Evolutionary conservation across 192 early-diverging fungal species (phyloP).

Genomic region (Kickxella alabastrina): DNA sequence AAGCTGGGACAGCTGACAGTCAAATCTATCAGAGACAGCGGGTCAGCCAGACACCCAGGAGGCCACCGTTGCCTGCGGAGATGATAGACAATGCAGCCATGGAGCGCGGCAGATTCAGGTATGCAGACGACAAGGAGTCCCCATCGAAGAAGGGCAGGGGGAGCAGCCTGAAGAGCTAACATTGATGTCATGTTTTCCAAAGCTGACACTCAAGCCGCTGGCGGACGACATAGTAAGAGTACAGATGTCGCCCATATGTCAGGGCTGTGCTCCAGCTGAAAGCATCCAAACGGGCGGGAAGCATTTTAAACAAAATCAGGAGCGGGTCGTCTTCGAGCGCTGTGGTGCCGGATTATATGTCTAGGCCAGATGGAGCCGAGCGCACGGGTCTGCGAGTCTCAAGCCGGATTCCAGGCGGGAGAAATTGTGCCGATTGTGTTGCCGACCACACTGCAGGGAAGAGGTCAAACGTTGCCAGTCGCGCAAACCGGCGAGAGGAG

Average conservation of each 20-base stretch:
- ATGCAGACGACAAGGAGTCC: conserved; percentile 13
- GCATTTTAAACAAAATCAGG: conserved; percentile 33
- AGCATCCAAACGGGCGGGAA: conserved; percentile 19
- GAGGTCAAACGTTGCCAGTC: too few species aligned
- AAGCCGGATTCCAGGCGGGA: too few species aligned
- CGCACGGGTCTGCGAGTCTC: too few species aligned
- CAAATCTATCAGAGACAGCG: conserved; percentile 44
- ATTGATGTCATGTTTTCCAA: too few species aligned
- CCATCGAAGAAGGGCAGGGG: conserved; percentile 27
- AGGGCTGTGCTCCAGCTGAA: conserved; percentile 22
- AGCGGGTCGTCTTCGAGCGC: too few species aligned
- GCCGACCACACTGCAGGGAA: too few species aligned
- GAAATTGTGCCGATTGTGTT: conserved; percentile 23
- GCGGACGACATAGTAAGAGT: background rate
- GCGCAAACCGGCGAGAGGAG: background rate
- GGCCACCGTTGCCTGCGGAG: background rate
- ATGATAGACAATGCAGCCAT: background rate
- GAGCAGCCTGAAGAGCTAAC: background rate
- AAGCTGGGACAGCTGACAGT: conserved; percentile 39
- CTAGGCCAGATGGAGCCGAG: too few species aligned
- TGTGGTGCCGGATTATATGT: too few species aligned
- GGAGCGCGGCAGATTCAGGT: conserved; percentile 7
- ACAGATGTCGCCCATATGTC: conserved; percentile 1
- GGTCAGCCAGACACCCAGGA: conserved; percentile 37
- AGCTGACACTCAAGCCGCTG: too few species aligned